These are phyloP conservation scores for Diaporthe ampelina DNA, from an alignment of 2,329 filamentous ascomycete species.

Conservation along the genomic window DNA sequence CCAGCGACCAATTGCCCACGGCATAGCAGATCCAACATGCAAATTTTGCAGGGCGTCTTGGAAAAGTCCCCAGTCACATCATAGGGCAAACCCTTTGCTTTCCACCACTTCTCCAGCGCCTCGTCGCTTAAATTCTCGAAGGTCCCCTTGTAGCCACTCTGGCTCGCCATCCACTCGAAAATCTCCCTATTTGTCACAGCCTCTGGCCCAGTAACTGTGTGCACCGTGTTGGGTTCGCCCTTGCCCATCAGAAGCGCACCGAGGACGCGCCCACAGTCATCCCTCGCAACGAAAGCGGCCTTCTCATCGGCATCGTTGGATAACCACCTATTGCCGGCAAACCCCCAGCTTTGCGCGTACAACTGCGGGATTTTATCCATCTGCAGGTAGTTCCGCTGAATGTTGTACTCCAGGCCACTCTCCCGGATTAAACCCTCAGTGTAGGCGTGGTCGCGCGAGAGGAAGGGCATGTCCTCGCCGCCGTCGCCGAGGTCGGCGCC, in stretches of 20 bases:
- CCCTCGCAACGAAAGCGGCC: constrained; percentile 43
- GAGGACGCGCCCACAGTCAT: constrained; percentile 44
- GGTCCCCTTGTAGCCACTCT: constrained; percentile 42
- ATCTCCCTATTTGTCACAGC: constrained; percentile 43
- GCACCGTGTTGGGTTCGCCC: constrained; percentile 38
- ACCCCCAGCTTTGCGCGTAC: constrained; percentile 42
- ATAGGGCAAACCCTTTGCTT: constrained; percentile 40
- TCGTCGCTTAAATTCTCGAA: constrained; percentile 43
- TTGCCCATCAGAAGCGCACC: constrained; percentile 43
- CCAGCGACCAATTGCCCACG: constrained; percentile 41
- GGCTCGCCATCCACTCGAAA: constrained; percentile 43
- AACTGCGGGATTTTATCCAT: constrained; percentile 43
- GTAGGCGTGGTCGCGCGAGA: constrained; percentile 44
- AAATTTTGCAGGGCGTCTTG: constrained; percentile 43
- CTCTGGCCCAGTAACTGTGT: constrained; percentile 43
- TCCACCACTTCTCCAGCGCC: constrained; percentile 42
- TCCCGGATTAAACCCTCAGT: constrained; percentile 42
- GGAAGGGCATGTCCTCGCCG: constrained; percentile 41
- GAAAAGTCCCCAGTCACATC: constrained; percentile 41
- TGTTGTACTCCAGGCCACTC: constrained; percentile 43
- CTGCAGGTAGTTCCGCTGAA: constrained; percentile 46
- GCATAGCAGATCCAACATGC: constrained; percentile 43
- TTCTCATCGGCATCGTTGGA: constrained; percentile 42
- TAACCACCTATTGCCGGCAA: constrained; percentile 43
- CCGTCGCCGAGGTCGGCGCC: constrained; percentile 42